A percentile compares a stretch with the other conserved stretches of the same genome.
Evolutionary conservation across 1,284 basidiomycete genomes (phyloP).

Genomic region (Tylopilus microsporus): DNA sequence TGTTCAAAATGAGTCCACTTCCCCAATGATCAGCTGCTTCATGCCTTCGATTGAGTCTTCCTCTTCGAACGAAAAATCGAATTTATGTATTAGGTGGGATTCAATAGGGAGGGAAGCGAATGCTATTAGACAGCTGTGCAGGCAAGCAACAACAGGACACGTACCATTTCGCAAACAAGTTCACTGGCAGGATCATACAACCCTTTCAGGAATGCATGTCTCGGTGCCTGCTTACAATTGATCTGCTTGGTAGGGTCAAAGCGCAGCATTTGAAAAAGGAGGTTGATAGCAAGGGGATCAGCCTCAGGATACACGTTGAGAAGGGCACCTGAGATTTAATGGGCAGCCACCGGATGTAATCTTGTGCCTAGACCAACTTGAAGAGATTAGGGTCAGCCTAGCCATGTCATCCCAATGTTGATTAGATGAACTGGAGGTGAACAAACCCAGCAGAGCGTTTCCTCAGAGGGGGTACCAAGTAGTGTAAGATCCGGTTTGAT

Average conservation of each 20-base stretch:
- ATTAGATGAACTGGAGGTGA: constrained; percentile 66
- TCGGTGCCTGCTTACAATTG: constrained; percentile 91
- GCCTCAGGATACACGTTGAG: constrained; percentile 87
- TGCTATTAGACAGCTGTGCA: not conserved
- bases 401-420: not conserved
- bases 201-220: constrained; percentile 89
- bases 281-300: constrained; percentile 91
- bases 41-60: constrained; percentile 97
- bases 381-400: constrained; percentile 8
- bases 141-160: constrained; percentile 24
- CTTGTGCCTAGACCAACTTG: constrained; percentile 77
- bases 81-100: constrained; percentile 51
- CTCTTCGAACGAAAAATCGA: constrained; percentile 97
- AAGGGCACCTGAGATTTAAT: constrained; percentile 95
- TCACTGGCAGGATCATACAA: constrained; percentile 96
- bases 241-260: constrained; percentile 97
- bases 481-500: constrained; percentile 96
- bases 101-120: constrained; percentile 3
- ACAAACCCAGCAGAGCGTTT: constrained; percentile 91
- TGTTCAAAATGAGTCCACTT: constrained; percentile 84
- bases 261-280: constrained; percentile 86
- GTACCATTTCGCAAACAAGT: constrained; percentile 69
- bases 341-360: constrained; percentile 96
- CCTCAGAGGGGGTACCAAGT: constrained; percentile 96
- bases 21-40: constrained; percentile 92